A percentile compares a stretch with the other conserved stretches of the same genome.
These are phyloP conservation scores for Aspergillus aculeatinus DNA, from an alignment of 2,329 filamentous ascomycete genomes.

Conservation along the genomic window DNA sequence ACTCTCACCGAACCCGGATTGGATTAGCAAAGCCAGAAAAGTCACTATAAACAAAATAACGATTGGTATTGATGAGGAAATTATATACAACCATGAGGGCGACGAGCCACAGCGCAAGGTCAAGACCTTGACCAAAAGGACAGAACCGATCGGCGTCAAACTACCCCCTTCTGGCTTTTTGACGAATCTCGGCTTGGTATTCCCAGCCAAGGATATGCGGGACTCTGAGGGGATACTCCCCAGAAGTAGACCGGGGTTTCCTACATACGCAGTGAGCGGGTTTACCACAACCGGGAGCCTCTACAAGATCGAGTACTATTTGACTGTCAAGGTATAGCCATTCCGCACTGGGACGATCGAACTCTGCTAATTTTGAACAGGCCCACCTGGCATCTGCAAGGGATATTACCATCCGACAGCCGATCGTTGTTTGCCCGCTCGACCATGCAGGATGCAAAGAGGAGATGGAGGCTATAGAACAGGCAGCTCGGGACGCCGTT, in stretches of 20 bases:
- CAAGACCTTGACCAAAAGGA: slow-evolving; percentile 81
- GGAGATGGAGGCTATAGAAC: slow-evolving; percentile 97
- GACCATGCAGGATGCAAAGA: slow-evolving; percentile 96
- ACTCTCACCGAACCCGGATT: slow-evolving; percentile 86
- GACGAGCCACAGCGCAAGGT: slow-evolving; percentile 90
- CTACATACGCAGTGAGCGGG: slow-evolving; percentile 80
- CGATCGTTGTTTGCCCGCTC: slow-evolving; percentile 92
- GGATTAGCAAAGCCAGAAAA: slow-evolving; percentile 83
- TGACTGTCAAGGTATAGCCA: slow-evolving; percentile 78
- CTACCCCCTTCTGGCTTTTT: slow-evolving; percentile 89
- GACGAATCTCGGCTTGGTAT: slow-evolving; percentile 86
- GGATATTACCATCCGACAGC: slow-evolving; percentile 85
- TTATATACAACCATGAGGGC: slow-evolving; percentile 97
- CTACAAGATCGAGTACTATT: slow-evolving; percentile 98
- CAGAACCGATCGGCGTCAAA: slow-evolving; percentile 76
- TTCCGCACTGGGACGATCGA: neutral
- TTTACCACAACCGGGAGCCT: slow-evolving; percentile 93
- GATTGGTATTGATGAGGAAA: slow-evolving; percentile 91
- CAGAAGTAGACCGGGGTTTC: slow-evolving; percentile 80
- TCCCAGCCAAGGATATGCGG: slow-evolving; percentile 83
- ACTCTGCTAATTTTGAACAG: slow-evolving; percentile 48
- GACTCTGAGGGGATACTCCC: slow-evolving; percentile 86
- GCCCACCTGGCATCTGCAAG: slow-evolving; percentile 82
- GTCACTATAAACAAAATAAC: slow-evolving; percentile 95
- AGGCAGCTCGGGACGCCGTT: slow-evolving; percentile 88